Evolutionary conservation across 75 land plant genomes (phyloP).

Genomic region (Sequoia sempervirens): DNA sequence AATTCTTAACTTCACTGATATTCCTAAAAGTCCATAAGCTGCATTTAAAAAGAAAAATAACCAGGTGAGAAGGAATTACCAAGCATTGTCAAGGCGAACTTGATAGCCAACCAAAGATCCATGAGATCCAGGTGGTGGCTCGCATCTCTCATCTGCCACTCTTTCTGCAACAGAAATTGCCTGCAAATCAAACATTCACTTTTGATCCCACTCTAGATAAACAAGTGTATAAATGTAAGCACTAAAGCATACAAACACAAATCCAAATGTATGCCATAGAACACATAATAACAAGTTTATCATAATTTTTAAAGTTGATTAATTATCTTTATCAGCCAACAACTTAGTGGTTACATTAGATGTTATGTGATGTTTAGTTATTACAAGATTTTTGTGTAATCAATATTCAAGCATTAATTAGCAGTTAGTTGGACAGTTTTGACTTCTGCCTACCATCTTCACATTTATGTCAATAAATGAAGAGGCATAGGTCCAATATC

Average conservation of each 20-base stretch:
- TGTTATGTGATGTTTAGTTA: not conserved
- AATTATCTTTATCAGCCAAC: not conserved
- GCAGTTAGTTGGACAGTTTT: not conserved
- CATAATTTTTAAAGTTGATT: not conserved
- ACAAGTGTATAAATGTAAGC: not conserved
- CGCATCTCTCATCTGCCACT: slow-evolving; percentile 87
- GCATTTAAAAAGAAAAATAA: not conserved
- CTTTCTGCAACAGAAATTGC: slow-evolving; percentile 94
- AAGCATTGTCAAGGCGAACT: slow-evolving; percentile 93
- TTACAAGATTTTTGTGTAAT: not conserved
- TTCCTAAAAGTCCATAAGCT: not conserved
- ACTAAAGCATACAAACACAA: not conserved
- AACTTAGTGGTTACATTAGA: not conserved
- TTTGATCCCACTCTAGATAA: not conserved
- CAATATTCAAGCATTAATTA: not conserved
- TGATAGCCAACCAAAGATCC: slow-evolving; percentile 92
- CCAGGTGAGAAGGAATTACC: slow-evolving; percentile 29
- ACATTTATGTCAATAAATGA: not conserved
- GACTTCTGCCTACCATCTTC: not conserved
- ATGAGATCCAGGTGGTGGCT: slow-evolving; percentile 64
- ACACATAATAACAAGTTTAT: not conserved
- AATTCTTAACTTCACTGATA: not conserved
- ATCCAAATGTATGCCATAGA: not conserved
- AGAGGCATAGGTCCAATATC: not conserved
- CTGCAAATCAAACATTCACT: slow-evolving; percentile 27